Conservation (phyloP, 2,329 filamentous ascomycete species). For the Aspergillus ruber region DNA sequence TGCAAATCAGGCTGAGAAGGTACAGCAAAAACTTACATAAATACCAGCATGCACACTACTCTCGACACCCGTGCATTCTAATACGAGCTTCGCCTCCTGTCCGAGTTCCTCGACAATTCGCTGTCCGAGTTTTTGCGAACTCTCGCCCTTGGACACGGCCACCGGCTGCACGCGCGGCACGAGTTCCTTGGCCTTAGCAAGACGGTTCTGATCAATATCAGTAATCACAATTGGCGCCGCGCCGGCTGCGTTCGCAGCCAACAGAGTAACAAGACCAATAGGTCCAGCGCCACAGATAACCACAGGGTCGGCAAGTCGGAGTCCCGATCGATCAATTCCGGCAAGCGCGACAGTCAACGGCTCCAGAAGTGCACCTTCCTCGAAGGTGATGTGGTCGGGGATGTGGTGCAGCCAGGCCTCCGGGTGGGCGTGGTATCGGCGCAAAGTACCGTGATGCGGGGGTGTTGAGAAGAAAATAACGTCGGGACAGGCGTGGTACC, state of each 20-base stretch:
- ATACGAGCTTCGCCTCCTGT: slow-evolving; percentile 13
- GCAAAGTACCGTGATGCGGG: slow-evolving; percentile 13
- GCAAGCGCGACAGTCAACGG: slow-evolving; percentile 13
- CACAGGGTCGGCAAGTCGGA: slow-evolving; percentile 11
- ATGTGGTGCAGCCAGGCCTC: slow-evolving; percentile 13
- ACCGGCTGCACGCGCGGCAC: slow-evolving; percentile 10
- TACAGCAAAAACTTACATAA: slow-evolving; percentile 5
- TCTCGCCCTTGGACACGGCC: slow-evolving; percentile 3
- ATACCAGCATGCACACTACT: slow-evolving; percentile 15
- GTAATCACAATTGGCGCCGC: slow-evolving; percentile 14
- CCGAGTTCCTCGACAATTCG: slow-evolving; percentile 11
- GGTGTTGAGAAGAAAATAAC: slow-evolving; percentile 15
- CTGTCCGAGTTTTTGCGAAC: slow-evolving; percentile 4
- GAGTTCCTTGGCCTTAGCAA: slow-evolving; percentile 13
- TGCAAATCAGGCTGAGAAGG: no score
- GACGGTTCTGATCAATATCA: slow-evolving; percentile 11
- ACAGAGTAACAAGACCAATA: slow-evolving; percentile 14
- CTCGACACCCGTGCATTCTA: slow-evolving; percentile 16
- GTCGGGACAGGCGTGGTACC: slow-evolving; percentile 14
- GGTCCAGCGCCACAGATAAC: slow-evolving; percentile 14
- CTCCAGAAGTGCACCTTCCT: slow-evolving; percentile 12
- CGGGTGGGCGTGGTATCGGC: slow-evolving; percentile 14
- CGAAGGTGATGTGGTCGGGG: slow-evolving; percentile 11
- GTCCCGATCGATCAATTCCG: slow-evolving; percentile 11
- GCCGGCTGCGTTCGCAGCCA: slow-evolving; percentile 12